Base-by-base conservation (phyloP, 2,329 filamentous ascomycete species). In the Phoma herbarum region DNA sequence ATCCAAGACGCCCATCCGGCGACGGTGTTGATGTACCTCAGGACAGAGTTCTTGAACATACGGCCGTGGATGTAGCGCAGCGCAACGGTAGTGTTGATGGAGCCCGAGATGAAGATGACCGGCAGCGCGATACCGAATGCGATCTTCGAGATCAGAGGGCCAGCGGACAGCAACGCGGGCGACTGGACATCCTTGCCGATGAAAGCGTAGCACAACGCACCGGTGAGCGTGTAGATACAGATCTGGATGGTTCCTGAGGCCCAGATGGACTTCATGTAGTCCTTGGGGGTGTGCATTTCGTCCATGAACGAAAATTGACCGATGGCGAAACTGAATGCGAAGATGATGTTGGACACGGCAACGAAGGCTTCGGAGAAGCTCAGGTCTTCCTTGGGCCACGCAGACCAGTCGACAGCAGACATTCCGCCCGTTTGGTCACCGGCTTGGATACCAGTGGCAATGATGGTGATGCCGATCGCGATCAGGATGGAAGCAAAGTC, bases 61-160 rank as follows among this genome's bases (percentile, higher is more conserved):
- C 59, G 59, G 20, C 59, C 59, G 59, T 62, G 59, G 39, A 62
- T 62, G 52, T 62, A 62, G 47, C 59, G 59, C 42, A 62, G 59
- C 6, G 59, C 59, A 31, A 62, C 59, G 43, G 59, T 62, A n/a
- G 59, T 62, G 52, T 62, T 62, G 56, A 62, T 62, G 16, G 47
- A 55, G 11, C 57, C 59, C 2, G 59, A 62, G 52, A 62, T 62
- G 29, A 62, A 62, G 44, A 62, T 62, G n/a, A 62, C 59, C 6
- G 59, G 59, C 4, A 62, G 56, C 1, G 59, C 59, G 39, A 62
- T 44, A 3, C 59, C 59, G 12, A 62, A 62, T 2, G 59, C 59
- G 33, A 62, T 51, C 26, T 62, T 62, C 6, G 56, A 59, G 44
- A 62, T 44, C 2, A 59, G 48, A 3, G 59, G 47, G 33, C 59